Percentiles rank a stretch among this genome's conserved stretches.
Conservation (phyloP, 2,329 filamentous ascomycete species). For the Apiospora rasikravindrae region DNA sequence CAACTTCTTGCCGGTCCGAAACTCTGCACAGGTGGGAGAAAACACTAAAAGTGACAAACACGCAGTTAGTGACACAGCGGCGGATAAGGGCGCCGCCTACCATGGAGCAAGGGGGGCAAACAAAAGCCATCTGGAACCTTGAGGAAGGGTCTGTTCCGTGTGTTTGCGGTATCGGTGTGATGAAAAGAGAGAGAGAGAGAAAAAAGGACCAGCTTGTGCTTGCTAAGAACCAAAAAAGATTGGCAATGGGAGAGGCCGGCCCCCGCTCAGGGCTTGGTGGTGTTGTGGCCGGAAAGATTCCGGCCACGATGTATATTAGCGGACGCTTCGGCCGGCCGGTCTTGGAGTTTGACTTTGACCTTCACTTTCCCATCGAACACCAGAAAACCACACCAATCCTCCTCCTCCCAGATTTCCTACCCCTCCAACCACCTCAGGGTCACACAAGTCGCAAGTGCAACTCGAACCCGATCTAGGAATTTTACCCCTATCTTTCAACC, state of each 20-base stretch:
- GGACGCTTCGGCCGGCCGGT: constrained; percentile 20
- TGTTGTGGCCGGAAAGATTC: constrained; percentile 40
- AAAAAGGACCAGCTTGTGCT: constrained; percentile 10
- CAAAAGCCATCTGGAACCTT: not conserved
- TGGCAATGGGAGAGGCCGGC: not conserved
- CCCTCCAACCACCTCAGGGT: not conserved
- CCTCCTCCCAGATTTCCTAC: too few relatives aligned
- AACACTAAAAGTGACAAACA: not conserved
- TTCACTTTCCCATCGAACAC: not conserved
- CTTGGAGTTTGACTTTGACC: constrained; percentile 14
- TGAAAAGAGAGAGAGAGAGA: too few relatives aligned
- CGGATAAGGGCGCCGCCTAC: not conserved
- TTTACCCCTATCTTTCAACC: constrained; percentile 10
- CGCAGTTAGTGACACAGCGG: not conserved
- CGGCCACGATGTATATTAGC: constrained; percentile 40
- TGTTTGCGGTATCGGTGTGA: constrained; percentile 7
- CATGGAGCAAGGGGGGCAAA: not conserved
- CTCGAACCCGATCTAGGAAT: not conserved
- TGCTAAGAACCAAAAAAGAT: not conserved
- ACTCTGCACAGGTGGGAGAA: not conserved
- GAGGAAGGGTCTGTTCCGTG: not conserved
- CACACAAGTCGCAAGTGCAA: not conserved
- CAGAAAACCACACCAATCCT: constrained; percentile 19
- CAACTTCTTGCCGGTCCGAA: not conserved
- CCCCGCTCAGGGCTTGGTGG: constrained; percentile 13